Evolutionary conservation across 495 filamentous ascomycete species (phyloP), one percentile per base, ranked within the genome.

Genomic region (Penicillium argentinense): DNA sequence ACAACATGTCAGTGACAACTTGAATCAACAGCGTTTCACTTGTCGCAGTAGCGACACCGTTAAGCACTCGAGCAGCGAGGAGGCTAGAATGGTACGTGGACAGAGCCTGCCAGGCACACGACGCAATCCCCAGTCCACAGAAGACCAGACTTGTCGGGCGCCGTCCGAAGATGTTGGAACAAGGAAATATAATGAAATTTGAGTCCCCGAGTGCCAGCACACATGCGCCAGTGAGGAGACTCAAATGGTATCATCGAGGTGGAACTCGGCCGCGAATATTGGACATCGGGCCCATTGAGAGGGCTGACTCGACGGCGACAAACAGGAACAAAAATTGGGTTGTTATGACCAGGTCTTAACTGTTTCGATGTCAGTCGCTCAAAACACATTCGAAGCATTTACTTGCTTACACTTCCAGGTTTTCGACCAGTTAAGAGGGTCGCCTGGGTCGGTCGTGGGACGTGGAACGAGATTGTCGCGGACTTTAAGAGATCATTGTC

Each of bases 1-100:
- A 84, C 57, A 83, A 79, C 39, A 84, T 77, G 47, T 85, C 81
- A 9, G 77, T 71, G 46, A 84, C 78, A 8, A 85, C 74, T 28
- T 78, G 75, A 0, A 80, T 75, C 19, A 77, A 67, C 3, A 84
- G 63, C 0, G 77, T 81, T 52, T 85, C 50, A 38, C 49, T 39
- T 9, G 44, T 56, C 9, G 43, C 80, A 3, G 79, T 76, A 6
- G 76, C 79, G 38, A 84, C 64, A 5, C 77, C 78, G 51, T 82
- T 80, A 16, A 85, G 58, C 5, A 80, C 63, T 26, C 75, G 62
- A 27, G 78, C 76, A 23, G 72, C 80, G 51, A 84, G 73, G 48
- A 83, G 73, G 33, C 70, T 75, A 17, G 51, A 44, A 48, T 84
- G 78, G 3, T 67, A 73, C 4, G 53, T 73, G 7, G 81, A 78